These are phyloP conservation scores for Fremontodendron californicum DNA, from an alignment of 345 rosid genomes.

Conservation along the genomic window DNA sequence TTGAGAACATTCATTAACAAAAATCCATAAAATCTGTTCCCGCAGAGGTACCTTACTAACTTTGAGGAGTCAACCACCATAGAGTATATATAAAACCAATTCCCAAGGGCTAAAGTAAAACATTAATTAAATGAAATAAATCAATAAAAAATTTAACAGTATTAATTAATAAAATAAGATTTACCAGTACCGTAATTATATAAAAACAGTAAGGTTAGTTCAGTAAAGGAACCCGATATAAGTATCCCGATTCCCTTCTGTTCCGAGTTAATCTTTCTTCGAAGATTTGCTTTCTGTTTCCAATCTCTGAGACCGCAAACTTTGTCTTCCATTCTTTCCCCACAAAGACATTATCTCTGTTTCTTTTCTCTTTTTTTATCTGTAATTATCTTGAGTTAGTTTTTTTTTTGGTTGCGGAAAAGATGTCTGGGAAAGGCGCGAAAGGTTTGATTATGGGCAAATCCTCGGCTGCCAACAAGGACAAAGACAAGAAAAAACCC, in stretches of 20 bases:
- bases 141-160: too few relatives aligned
- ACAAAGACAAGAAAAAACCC: conserved; percentile 61
- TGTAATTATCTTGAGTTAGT: background rate
- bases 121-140: too few relatives aligned
- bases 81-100: too few relatives aligned
- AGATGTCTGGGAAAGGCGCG: conserved; percentile 57
- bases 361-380: background rate
- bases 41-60: too few relatives aligned
- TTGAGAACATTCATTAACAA: too few relatives aligned
- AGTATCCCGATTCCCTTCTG: background rate
- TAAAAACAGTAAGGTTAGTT: background rate
- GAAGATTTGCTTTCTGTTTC: background rate
- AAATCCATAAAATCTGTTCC: too few relatives aligned
- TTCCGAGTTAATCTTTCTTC: background rate
- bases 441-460: conserved; percentile 53
- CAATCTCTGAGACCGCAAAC: background rate
- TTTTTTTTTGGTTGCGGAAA: background rate
- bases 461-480: conserved; percentile 33
- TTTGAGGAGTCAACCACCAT: too few relatives aligned
- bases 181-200: background rate
- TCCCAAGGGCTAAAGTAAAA: too few relatives aligned
- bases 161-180: background rate
- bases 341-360: background rate
- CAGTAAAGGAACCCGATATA: background rate
- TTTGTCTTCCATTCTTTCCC: background rate